phyloP scores from a whole-genome alignment of 2,329 filamentous ascomycete species.

The Ophiocordyceps polyrhachis-furcata region DNA sequence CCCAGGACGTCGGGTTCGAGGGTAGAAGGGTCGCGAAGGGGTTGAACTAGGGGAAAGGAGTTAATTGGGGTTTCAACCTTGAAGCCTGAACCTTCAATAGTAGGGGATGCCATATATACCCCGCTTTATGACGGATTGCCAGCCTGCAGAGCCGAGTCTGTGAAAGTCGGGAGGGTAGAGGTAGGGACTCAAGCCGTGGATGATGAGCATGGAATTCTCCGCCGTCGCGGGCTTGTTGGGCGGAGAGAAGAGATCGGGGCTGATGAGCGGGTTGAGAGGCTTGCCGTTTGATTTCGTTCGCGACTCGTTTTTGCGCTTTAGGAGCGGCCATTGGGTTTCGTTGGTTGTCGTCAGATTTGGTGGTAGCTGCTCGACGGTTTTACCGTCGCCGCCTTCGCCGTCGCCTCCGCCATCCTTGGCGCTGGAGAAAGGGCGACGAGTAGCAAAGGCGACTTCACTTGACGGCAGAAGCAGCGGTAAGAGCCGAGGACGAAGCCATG shows the following conservation, averaged over 20 bases:
- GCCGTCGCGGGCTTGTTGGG: too few species aligned
- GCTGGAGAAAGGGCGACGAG: too few species aligned
- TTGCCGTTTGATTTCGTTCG: too few species aligned
- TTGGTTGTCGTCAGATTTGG: too few species aligned
- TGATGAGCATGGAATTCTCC: constrained; percentile 25
- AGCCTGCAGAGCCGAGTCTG: constrained; percentile 45
- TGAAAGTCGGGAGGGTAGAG: constrained; percentile 53
- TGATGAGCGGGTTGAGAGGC: too few species aligned
- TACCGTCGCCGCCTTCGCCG: not conserved
- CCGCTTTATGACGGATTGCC: constrained; percentile 44
- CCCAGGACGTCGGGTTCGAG: constrained; percentile 34
- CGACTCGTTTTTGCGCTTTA: too few species aligned
- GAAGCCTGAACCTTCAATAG: too few species aligned
- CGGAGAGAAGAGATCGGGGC: too few species aligned
- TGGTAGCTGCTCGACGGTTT: not conserved
- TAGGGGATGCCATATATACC: not conserved
- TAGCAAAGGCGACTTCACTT: too few species aligned
- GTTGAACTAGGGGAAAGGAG: constrained; percentile 27
- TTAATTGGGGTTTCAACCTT: not conserved
- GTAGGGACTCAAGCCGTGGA: constrained; percentile 38
- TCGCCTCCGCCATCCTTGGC: not conserved
- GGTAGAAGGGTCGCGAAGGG: constrained; percentile 43
- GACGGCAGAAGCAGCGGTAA: too few species aligned
- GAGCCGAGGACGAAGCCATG: too few species aligned
- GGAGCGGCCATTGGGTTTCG: too few species aligned